Evolutionary conservation across 192 early-diverging fungal species (phyloP), one percentile per base, ranked within the genome.

Genomic region (Coemansia guatemalensis): DNA sequence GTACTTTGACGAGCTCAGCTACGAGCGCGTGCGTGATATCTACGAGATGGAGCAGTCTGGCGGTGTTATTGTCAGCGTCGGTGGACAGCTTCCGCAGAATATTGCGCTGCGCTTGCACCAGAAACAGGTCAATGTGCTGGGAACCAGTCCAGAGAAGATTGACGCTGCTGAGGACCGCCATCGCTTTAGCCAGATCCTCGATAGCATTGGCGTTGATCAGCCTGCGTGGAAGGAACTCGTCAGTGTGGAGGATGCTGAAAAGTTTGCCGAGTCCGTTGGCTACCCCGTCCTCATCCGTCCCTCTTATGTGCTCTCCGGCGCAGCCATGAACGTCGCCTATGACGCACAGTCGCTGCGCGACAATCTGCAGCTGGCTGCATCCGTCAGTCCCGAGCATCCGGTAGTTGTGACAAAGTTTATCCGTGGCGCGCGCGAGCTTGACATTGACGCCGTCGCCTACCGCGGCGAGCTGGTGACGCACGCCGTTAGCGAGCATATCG

Each of bases 341-440:
- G 88, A 90, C n/a, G 81, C 82, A 14, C 81, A 85, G 24, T 85
- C 86, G 49, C 86, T 98, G 61, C 73, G 83, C 56, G 71, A 69
- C 30, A 88, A 90, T 81, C 84, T 98, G 53, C 83, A 78, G 22
- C 85, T 93, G 67, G 96, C 96, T 21, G 83, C 92, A 1, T 82
- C 89, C 25, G 92, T 99, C 8, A 95, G 93, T 20, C 93, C 91
- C 39, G 89, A 95, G 62, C 93, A 99, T 70, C 96, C 96, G 2
- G 93, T 99, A 24, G 96, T 99, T 22, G 90, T 99, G 55, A 95
- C 94, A 53, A 97, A 99, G 83, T 99, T 95, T 68, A 97, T 99
- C 72, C 78, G 86, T 58, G 92, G 88, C 11, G 93, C 96, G 2
- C 87, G 94, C 72, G 96, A 99, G 82, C 85, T 99, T 49, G 96